Base-by-base conservation (phyloP, 257 asterid species). In the Przewalskia tangutica region DNA sequence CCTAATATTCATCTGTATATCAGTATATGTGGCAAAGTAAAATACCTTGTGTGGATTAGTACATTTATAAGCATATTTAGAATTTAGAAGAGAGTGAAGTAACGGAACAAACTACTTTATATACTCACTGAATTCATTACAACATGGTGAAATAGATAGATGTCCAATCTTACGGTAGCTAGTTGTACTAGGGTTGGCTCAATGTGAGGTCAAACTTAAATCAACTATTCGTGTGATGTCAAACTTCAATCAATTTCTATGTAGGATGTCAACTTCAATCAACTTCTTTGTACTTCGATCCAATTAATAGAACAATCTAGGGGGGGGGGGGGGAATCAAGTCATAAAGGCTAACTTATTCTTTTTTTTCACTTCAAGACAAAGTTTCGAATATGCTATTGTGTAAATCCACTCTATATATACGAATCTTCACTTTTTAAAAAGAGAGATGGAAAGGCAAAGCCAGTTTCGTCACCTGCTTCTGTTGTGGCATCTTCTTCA, bases 401-500 rank as follows among this genome's bases (percentile, higher is more conserved):
- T 50, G 38, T 23, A 23, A 32, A 50, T 62, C 3, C 62, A 75
- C 23, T 50, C 23, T 23, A n/a, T 50, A 50, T 48, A 23, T 23
- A 73, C 3, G 79, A 73, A 73, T 73, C 40, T 73, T 73, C 58
- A 48, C 79, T 73, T 73, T 73, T 60, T 60, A 73, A 73, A 73
- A 73, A 66, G 76, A 59, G 58, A 27, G 60, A 54, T 36, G 84
- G 50, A 54, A 84, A 46, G 44, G 17, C 77, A 46, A 17, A 23
- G 53, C 18, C 13, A 9, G 56, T n/a, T 12, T 53, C 68, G 9
- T 34, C 32, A 42, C 7, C 48, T 7, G 40, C 42, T 16, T 44
- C 56, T 40, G 46, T 17, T 18, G 82, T 81, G 83, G 81, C 82
- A 64, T 84, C 83, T 85, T 78, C 87, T 85, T 77, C 63, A 32